Evolutionary conservation across 177 flowering plant genomes (phyloP).

Genomic region (Vitis hybrid): DNA sequence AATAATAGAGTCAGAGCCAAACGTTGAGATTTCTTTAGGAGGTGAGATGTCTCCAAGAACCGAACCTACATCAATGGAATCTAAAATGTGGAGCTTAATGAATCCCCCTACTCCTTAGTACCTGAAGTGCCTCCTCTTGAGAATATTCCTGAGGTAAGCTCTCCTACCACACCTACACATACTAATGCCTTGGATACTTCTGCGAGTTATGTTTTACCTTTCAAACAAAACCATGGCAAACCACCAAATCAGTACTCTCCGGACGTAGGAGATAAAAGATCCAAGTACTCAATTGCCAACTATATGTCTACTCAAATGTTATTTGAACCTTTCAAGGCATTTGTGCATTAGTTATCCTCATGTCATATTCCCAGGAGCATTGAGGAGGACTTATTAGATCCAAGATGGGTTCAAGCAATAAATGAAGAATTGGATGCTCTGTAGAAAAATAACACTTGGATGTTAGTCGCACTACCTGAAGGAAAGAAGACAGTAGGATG

Average conservation of each 20-base stretch:
- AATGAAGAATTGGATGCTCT: not conserved
- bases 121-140: not conserved
- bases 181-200: not conserved
- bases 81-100: not conserved
- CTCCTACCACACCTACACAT: not conserved
- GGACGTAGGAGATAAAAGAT: not conserved
- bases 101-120: not conserved
- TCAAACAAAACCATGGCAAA: not conserved
- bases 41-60: not conserved
- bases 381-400: not conserved
- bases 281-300: not conserved
- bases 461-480: not conserved
- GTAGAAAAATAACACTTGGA: not conserved
- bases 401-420: not conserved
- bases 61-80: not conserved
- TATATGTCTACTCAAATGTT: not conserved
- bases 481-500: not conserved
- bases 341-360: not conserved
- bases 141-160: too few relatives aligned
- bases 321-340: too few relatives aligned
- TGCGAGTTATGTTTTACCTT: slow-evolving; percentile 1
- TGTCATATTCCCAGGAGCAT: not conserved
- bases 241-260: not conserved
- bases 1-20: too few relatives aligned
- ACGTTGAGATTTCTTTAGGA: not conserved